A percentile compares a stretch with the other conserved stretches of the same genome.
These are phyloP conservation scores for Hansenula sp. DNA, from an alignment of 1,139 yeast genomes.

Conservation along the genomic window DNA sequence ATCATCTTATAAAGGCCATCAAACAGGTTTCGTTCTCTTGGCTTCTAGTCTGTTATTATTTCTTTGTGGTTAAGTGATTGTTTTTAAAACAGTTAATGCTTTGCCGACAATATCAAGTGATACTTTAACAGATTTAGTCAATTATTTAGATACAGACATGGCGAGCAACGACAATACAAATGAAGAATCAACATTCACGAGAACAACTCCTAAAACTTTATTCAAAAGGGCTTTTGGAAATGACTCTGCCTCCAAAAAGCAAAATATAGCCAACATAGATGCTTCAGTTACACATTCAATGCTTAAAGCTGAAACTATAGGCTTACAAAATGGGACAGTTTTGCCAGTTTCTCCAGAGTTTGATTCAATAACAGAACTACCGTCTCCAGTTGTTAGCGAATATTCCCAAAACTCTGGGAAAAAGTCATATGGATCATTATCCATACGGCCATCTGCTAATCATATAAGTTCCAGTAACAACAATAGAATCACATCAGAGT, in stretches of 20 bases:
- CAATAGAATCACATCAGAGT: conserved; percentile 13
- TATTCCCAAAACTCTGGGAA: neutral
- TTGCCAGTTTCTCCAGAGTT: conserved; percentile 19
- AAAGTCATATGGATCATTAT: conserved; percentile 16
- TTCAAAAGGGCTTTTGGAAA: neutral
- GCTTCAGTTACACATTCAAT: neutral
- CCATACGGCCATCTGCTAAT: conserved; percentile 12
- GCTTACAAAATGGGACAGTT: neutral
- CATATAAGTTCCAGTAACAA: neutral
- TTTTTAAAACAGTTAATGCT: too few species aligned
- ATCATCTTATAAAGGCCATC: too few species aligned
- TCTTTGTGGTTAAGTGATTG: too few species aligned
- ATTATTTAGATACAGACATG: too few species aligned
- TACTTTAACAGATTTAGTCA: too few species aligned
- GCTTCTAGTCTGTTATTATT: too few species aligned
- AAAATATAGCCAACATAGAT: neutral
- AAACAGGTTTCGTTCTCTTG: too few species aligned
- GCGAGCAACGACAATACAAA: neutral
- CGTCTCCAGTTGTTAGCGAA: conserved; percentile 20
- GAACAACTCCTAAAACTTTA: neutral
- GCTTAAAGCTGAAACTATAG: neutral
- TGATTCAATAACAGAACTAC: conserved; percentile 20
- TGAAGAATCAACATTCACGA: neutral
- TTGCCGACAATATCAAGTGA: too few species aligned
- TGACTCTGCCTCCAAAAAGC: neutral